Percentiles rank a stretch among this genome's conserved stretches.
Conservation (phyloP, 306 rosid species). For the Sophora flavescens region DNA sequence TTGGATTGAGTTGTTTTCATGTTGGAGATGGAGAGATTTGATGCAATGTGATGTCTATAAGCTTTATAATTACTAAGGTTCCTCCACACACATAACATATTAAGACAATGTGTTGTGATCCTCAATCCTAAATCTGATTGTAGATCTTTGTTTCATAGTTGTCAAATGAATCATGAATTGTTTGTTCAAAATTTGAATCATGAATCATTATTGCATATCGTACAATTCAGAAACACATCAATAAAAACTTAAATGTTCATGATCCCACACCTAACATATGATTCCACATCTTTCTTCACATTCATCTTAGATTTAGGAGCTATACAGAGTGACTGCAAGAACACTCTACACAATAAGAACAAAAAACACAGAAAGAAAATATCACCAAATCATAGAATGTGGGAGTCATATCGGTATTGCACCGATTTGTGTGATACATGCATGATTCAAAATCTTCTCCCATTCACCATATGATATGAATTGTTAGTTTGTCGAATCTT, state of each 20-base stretch:
- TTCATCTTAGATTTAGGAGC: too few species aligned
- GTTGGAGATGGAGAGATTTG: constrained; percentile 38
- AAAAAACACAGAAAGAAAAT: too few species aligned
- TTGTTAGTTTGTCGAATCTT: too few species aligned
- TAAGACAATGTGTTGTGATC: neutral
- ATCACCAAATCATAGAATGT: too few species aligned
- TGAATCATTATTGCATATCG: neutral
- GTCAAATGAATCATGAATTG: neutral
- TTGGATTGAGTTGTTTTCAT: constrained; percentile 27
- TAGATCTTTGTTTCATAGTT: neutral
- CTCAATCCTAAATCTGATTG: constrained; percentile 6
- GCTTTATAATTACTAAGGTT: constrained; percentile 24
- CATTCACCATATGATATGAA: too few species aligned
- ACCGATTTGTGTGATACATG: too few species aligned
- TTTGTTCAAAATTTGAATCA: neutral
- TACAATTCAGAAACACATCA: neutral
- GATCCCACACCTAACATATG: neutral
- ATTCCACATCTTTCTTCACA: too few species aligned
- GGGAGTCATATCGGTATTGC: too few species aligned
- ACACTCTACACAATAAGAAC: too few species aligned
- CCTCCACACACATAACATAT: constrained; percentile 12
- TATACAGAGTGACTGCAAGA: too few species aligned
- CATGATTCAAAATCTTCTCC: too few species aligned
- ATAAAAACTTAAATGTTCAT: too few species aligned
- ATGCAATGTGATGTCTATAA: constrained; percentile 9